phyloP scores from a whole-genome alignment of 2,329 filamentous ascomycete genomes.

The Trichoderma atroviride region DNA sequence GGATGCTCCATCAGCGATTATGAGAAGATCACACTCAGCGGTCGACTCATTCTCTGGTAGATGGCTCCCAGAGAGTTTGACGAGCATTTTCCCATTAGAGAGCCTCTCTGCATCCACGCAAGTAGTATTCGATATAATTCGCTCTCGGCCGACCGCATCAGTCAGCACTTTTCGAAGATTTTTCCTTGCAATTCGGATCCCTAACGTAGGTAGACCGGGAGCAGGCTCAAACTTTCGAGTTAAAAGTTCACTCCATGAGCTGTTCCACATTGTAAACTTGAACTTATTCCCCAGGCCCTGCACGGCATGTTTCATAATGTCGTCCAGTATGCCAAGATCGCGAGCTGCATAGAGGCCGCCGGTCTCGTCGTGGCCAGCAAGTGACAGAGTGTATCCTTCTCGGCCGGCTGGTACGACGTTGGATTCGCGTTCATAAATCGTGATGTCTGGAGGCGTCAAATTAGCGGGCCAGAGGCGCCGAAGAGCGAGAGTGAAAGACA shows the following conservation, averaged over 20 bases:
- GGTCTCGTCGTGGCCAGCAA: conserved; percentile 36
- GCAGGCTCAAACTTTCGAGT: not conserved
- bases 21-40: conserved; percentile 45
- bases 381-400: conserved; percentile 41
- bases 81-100: conserved; percentile 32
- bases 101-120: conserved; percentile 33
- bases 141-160: conserved; percentile 1
- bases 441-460: conserved; percentile 35
- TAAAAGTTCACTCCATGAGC: not conserved
- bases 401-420: conserved; percentile 32
- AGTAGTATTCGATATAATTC: not conserved
- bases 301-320: conserved; percentile 34
- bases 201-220: not conserved
- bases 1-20: conserved; percentile 49
- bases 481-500: conserved; percentile 43
- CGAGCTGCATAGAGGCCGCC: conserved; percentile 39
- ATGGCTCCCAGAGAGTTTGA: conserved; percentile 25
- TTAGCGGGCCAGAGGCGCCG: conserved; percentile 39
- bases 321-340: conserved; percentile 41
- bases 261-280: not conserved
- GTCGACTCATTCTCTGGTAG: conserved; percentile 11
- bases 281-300: not conserved
- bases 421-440: conserved; percentile 43
- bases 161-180: conserved; percentile 1
- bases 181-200: not conserved